These are phyloP conservation scores for Monosporascus cannonballus DNA, from an alignment of 2,329 filamentous ascomycete species.

Conservation along the genomic window DNA sequence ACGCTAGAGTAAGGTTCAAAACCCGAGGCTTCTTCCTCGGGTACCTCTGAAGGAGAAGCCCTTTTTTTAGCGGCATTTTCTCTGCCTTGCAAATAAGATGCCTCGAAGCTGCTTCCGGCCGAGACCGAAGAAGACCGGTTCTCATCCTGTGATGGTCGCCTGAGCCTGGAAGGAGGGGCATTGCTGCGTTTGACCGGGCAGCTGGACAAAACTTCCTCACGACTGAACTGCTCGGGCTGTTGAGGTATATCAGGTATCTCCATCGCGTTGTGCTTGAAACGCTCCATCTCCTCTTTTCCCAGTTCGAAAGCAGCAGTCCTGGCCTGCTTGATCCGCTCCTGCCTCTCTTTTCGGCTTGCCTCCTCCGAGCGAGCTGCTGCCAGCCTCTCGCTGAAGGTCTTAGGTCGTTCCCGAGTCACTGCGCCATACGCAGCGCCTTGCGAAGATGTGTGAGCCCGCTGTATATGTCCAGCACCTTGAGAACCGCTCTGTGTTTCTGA, in stretches of 20 bases:
- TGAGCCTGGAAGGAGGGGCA: constrained; percentile 29
- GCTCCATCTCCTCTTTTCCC: constrained; percentile 51
- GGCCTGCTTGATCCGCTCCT: constrained; percentile 45
- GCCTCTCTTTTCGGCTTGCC: constrained; percentile 40
- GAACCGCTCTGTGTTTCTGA: constrained; percentile 21
- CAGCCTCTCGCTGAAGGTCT: constrained; percentile 79
- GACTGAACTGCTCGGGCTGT: constrained; percentile 49
- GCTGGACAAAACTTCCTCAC: constrained; percentile 54
- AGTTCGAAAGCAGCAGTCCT: constrained; percentile 54
- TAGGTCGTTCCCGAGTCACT: constrained; percentile 31
- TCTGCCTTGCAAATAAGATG: constrained; percentile 16
- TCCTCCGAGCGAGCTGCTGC: constrained; percentile 61
- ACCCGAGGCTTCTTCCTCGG: constrained; percentile 48
- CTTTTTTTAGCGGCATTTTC: constrained; percentile 17
- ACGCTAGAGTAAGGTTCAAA: constrained; percentile 85
- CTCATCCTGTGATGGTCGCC: constrained; percentile 12
- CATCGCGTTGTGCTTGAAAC: constrained; percentile 51
- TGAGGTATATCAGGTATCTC: constrained; percentile 45
- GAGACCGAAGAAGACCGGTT: constrained; percentile 2
- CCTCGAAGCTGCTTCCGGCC: constrained; percentile 7
- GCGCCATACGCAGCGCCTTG: constrained; percentile 17
- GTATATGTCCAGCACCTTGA: constrained; percentile 35
- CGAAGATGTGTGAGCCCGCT: constrained; percentile 35
- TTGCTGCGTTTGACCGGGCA: constrained; percentile 36
- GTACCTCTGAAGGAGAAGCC: constrained; percentile 26